Conservation (phyloP, 2,329 filamentous ascomycete genomes). For the Colletotrichum tabaci region DNA sequence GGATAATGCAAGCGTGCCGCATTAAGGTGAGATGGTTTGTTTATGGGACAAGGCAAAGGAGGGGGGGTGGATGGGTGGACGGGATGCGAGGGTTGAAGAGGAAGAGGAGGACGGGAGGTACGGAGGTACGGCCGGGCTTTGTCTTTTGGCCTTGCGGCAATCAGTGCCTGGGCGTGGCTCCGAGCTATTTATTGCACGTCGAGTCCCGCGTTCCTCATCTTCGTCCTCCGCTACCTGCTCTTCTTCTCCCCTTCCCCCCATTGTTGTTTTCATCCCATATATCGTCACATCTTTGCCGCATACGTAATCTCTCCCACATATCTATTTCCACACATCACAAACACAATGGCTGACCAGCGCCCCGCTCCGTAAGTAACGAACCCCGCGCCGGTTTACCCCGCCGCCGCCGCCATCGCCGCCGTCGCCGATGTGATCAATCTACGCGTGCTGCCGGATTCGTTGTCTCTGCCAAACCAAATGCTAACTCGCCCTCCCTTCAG, state of each 20-base stretch:
- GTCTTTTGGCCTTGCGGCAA: neutral
- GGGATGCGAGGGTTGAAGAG: neutral
- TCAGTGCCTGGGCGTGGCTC: slow-evolving; percentile 16
- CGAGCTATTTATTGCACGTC: slow-evolving; percentile 36
- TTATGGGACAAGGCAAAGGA: neutral
- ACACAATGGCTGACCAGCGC: slow-evolving; percentile 44
- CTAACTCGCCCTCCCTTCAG: slow-evolving; percentile 51
- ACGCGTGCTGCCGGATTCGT: neutral
- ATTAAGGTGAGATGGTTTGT: neutral
- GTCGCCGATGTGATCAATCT: neutral
- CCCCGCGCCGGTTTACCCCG: slow-evolving; percentile 16
- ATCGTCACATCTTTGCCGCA: neutral
- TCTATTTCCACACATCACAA: neutral
- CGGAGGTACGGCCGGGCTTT: slow-evolving; percentile 6
- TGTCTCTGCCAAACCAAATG: neutral
- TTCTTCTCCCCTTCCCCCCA: neutral
- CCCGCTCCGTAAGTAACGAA: slow-evolving; percentile 42
- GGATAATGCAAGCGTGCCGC: neutral
- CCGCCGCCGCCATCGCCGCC: neutral
- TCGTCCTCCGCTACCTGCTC: neutral
- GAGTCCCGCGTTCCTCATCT: slow-evolving; percentile 18
- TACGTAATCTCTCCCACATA: neutral
- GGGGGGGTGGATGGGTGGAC: neutral
- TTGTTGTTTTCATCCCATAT: neutral
- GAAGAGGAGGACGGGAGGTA: neutral